These are phyloP conservation scores for Rhamnella rubrinervis DNA, from an alignment of 331 rosid genomes.

Conservation along the genomic window DNA sequence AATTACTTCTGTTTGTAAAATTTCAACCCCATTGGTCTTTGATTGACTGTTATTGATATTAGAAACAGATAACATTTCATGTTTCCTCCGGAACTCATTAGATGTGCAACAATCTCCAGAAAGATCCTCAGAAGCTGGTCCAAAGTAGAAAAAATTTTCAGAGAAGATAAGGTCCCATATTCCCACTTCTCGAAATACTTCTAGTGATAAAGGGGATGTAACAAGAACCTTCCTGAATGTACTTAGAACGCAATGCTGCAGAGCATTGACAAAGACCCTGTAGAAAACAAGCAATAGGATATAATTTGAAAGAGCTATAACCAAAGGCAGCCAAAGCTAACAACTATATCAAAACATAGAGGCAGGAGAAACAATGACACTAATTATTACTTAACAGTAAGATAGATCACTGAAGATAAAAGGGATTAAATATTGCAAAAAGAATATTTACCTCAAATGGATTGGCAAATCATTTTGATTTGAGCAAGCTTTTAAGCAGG, in stretches of 20 bases:
- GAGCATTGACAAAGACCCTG: slow-evolving; percentile 70
- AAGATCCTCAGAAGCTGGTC: slow-evolving; percentile 48
- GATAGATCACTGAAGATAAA: slow-evolving; percentile 13
- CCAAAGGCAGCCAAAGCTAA: slow-evolving; percentile 12
- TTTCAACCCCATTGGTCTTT: slow-evolving; percentile 52
- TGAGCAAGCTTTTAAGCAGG: slow-evolving; percentile 89
- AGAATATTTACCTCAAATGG: slow-evolving; percentile 69
- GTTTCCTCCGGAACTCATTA: slow-evolving; percentile 33
- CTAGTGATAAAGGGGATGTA: slow-evolving; percentile 58
- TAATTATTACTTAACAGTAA: neutral
- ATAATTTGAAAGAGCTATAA: neutral
- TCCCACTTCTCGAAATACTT: slow-evolving; percentile 76
- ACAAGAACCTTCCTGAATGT: slow-evolving; percentile 69
- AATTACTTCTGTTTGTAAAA: slow-evolving; percentile 69
- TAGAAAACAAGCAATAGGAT: slow-evolving; percentile 17
- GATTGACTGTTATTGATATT: slow-evolving; percentile 32
- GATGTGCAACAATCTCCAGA: slow-evolving; percentile 36
- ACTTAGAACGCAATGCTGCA: slow-evolving; percentile 68
- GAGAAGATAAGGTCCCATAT: slow-evolving; percentile 94
- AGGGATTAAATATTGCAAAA: slow-evolving; percentile 12
- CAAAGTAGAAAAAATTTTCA: slow-evolving; percentile 80
- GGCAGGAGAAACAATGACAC: neutral
- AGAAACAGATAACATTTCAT: slow-evolving; percentile 40
- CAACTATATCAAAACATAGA: slow-evolving; percentile 4
- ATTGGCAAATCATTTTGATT: slow-evolving; percentile 64